phyloP scores from a whole-genome alignment of 192 early-diverging fungal genomes.

The Rhizophagus clarus region DNA sequence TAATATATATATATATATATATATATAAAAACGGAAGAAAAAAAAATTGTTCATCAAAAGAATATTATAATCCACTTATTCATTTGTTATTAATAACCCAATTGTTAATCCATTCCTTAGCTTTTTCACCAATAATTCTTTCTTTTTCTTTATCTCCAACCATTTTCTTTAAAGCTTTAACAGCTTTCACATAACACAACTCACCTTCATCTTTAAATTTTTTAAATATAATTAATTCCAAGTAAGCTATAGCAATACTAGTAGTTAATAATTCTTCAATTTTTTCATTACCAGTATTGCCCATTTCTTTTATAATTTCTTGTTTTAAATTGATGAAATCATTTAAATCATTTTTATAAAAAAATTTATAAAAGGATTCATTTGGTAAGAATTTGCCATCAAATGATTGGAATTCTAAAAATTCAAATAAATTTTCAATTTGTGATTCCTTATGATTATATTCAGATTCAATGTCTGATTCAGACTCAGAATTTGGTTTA shows the following conservation, averaged over 20 bases:
- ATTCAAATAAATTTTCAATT: constrained; percentile 1
- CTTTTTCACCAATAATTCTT: too few relatives aligned
- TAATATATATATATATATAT: too few relatives aligned
- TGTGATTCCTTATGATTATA: not conserved
- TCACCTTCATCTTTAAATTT: constrained; percentile 15
- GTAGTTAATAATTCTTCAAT: not conserved
- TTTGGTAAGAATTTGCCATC: not conserved
- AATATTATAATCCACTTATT: too few relatives aligned
- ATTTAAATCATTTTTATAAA: not conserved
- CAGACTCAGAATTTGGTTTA: too few relatives aligned
- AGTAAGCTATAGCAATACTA: not conserved
- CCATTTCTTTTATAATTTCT: not conserved
- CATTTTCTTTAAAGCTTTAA: constrained; percentile 7
- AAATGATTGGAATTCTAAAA: constrained; percentile 12
- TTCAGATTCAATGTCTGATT: not conserved
- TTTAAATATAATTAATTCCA: not conserved
- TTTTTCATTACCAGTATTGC: not conserved
- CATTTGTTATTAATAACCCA: too few relatives aligned
- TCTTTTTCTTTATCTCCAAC: too few relatives aligned
- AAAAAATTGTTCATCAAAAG: too few relatives aligned
- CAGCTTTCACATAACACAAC: constrained; percentile 16
- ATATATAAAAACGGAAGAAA: too few relatives aligned
- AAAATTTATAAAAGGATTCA: not conserved
- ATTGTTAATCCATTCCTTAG: too few relatives aligned
- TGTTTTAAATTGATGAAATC: not conserved